Percentiles rank a stretch among this genome's conserved stretches.
Conservation (phyloP, 2,329 filamentous ascomycete species). For the Grosmannia penicillata region DNA sequence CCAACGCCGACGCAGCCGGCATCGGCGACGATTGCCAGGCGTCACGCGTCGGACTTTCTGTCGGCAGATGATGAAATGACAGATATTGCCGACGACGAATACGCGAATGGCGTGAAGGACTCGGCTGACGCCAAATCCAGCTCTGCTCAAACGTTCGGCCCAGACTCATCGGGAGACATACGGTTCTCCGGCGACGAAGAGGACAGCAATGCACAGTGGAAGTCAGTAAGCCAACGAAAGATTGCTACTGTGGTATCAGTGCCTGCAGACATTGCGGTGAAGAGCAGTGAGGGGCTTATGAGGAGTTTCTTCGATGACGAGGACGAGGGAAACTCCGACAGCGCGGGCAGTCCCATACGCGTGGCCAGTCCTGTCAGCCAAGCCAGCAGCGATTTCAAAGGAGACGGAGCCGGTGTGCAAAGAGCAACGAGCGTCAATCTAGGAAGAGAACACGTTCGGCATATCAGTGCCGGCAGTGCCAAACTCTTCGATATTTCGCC, state of each 20-base stretch:
- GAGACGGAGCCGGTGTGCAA: conserved; percentile 28
- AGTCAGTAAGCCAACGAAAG: conserved; percentile 30
- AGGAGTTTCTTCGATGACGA: conserved; percentile 25
- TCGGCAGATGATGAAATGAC: conserved; percentile 48
- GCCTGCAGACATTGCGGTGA: conserved; percentile 26
- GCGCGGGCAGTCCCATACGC: conserved; percentile 4
- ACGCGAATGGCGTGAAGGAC: conserved; percentile 40
- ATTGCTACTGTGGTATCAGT: conserved; percentile 39
- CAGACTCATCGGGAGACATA: conserved; percentile 33
- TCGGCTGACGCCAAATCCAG: conserved; percentile 5
- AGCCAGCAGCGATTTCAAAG: conserved; percentile 13
- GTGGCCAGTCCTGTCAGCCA: conserved; percentile 4
- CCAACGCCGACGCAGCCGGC: not conserved
- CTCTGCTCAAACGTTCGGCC: conserved; percentile 14
- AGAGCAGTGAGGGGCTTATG: conserved; percentile 37
- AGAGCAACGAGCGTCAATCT: conserved; percentile 60
- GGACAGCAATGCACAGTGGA: conserved; percentile 34
- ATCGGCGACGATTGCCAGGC: not conserved
- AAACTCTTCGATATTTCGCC: conserved; percentile 55
- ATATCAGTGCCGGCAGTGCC: conserved; percentile 66
- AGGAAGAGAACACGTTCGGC: conserved; percentile 48
- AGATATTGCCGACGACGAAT: conserved; percentile 55
- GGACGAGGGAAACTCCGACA: conserved; percentile 14
- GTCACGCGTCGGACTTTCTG: not conserved
- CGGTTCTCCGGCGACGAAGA: conserved; percentile 45